Base-by-base conservation (phyloP, 345 rosid genomes). In the Anacardium occidentale region DNA sequence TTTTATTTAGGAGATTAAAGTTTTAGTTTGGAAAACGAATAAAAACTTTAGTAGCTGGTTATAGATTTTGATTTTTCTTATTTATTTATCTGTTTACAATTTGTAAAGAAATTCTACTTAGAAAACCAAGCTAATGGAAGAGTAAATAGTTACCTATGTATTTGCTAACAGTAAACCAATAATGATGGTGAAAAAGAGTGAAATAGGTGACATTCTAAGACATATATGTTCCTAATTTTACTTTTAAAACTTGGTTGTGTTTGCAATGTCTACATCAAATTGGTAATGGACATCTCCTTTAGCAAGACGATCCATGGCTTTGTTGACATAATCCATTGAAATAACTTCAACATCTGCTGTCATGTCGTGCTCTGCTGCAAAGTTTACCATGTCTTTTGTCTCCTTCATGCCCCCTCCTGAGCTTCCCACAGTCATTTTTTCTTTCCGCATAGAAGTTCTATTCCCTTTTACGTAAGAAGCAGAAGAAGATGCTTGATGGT, bases 211-310 rank as follows among this genome's bases (percentile, higher is more conserved):
- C 7, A 37, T 7, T 37, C 42, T 37, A 29, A 29, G 32, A 29
- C 32, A 29, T 29, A 29, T 29, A 1, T 1, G 2, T 29, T 29
- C 3, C 32, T 29, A 29, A 29, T 29, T 29, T 1, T 29, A 29
- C 32, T 1, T 1, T 3, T 29, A 29, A 29, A 29, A 29, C 32
- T 29, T 29, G 32, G 32, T 29, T 29, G 76, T 75, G 34, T 78
- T 81, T 21, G 17, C 80, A 11, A 78, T 50, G 53, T 74, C 85
- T 4, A 79, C 64, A 50, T 76, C 73, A 55, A 82, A 82, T 24
- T 77, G 62, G 45, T 74, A 76, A 12, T 51, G 48, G 10, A 82
- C 81, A 54, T 79, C 53, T 0, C 44, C 74, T 37, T 68, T 74
- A 0, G n/a, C 51, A 8, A 77, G 70, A 2, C 79, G 71, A 17